Conservation (phyloP, 768 basidiomycete genomes). For the Neoboletus magnificus region DNA sequence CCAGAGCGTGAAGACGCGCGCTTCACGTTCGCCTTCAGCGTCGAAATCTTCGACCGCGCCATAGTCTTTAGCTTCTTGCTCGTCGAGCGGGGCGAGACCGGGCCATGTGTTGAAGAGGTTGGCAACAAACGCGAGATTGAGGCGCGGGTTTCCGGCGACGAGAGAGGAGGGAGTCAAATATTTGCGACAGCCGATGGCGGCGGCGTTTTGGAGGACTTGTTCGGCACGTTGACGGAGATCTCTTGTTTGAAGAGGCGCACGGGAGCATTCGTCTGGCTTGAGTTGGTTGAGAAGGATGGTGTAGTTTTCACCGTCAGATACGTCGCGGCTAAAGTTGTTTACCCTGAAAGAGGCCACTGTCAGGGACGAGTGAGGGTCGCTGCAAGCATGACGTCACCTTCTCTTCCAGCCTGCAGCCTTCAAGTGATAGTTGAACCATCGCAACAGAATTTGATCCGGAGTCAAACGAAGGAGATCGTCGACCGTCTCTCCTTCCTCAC, state of each 20-base stretch:
- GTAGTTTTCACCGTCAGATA: constrained; percentile 97
- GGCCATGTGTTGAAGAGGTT: constrained; percentile 99
- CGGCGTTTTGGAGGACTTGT: constrained; percentile 92
- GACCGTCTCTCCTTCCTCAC: constrained; percentile 96
- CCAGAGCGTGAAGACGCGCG: constrained; percentile 97
- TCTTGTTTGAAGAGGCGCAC: constrained; percentile 81
- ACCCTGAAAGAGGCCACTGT: constrained; percentile 52
- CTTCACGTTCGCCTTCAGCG: constrained; percentile 97
- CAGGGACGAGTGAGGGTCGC: neutral
- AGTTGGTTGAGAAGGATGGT: constrained; percentile 94
- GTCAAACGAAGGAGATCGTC: constrained; percentile 92
- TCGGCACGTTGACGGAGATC: constrained; percentile 87
- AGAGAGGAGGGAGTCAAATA: constrained; percentile 92
- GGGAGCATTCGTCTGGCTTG: constrained; percentile 89
- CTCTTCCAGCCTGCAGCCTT: constrained; percentile 92
- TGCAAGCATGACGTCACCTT: constrained; percentile 44
- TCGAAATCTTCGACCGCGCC: constrained; percentile 95
- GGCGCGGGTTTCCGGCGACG: constrained; percentile 90
- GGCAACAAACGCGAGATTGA: constrained; percentile 97
- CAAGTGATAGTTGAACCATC: constrained; percentile 99
- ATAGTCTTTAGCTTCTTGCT: constrained; percentile 89
- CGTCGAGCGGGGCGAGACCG: constrained; percentile 90
- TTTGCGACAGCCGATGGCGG: constrained; percentile 89
- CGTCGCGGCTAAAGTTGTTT: constrained; percentile 96
- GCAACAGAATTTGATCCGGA: constrained; percentile 93